Percentiles rank a stretch among this genome's conserved stretches.
These are phyloP conservation scores for Artemisia annua DNA, from an alignment of 129 eudicot species.

Conservation along the genomic window DNA sequence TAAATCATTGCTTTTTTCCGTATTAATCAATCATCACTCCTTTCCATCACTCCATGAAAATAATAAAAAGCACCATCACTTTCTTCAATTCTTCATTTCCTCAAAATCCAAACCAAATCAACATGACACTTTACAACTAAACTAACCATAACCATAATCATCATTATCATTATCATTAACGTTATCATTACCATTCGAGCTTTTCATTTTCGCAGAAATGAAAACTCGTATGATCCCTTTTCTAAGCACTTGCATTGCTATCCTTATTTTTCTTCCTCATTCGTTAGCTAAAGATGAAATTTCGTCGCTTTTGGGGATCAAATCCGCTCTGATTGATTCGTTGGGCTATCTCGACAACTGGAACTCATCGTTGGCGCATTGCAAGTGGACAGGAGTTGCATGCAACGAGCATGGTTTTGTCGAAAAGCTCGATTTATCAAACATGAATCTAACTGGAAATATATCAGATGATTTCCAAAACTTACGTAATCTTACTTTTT, in stretches of 20 bases:
- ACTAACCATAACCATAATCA: conserved; percentile 1
- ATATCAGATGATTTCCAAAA: conserved; percentile 48
- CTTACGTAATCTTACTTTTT: conserved; percentile 45
- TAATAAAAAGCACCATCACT: conserved; percentile 19
- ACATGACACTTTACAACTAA: conserved; percentile 16
- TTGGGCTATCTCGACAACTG: conserved; percentile 50
- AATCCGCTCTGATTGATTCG: conserved; percentile 61
- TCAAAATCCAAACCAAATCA: conserved; percentile 22
- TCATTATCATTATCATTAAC: conserved; percentile 1
- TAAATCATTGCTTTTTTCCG: conserved; percentile 33
- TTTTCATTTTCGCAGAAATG: conserved; percentile 23
- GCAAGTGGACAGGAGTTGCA: conserved; percentile 68
- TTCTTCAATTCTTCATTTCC: conserved; percentile 18
- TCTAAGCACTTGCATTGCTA: conserved; percentile 15
- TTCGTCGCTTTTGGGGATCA: conserved; percentile 51
- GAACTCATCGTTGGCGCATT: conserved; percentile 40
- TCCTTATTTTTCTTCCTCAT: conserved; percentile 28
- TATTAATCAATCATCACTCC: conserved; percentile 43
- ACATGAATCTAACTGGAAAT: conserved; percentile 75
- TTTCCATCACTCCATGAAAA: conserved; percentile 10
- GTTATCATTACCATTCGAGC: background rate
- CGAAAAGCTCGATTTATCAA: conserved; percentile 61
- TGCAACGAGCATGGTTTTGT: conserved; percentile 62
- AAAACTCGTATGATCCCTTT: conserved; percentile 24
- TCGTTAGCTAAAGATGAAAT: conserved; percentile 37